Percentiles rank a stretch among this genome's conserved stretches.
Conservation (phyloP, 495 filamentous ascomycete species). For the Penicillium psychrofluorescens region DNA sequence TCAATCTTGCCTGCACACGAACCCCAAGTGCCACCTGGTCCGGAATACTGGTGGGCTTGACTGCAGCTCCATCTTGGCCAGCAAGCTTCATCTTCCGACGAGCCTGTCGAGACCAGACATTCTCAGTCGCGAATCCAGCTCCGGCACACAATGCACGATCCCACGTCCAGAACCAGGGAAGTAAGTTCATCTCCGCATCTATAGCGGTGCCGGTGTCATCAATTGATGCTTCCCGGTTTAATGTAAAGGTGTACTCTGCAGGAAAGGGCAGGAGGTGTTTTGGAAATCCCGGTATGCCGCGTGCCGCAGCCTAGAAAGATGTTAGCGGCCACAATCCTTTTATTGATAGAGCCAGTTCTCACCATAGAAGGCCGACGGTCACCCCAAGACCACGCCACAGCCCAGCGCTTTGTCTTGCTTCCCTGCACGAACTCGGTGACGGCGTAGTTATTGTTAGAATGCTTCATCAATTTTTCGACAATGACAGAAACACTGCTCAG, state of each 20-base stretch:
- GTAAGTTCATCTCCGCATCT: constrained; percentile 28
- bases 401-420: constrained; percentile 77
- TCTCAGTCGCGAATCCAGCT: constrained; percentile 48
- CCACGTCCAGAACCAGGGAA: constrained; percentile 50
- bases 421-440: constrained; percentile 77
- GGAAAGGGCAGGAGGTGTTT: constrained; percentile 56
- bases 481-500: constrained; percentile 60
- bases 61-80: constrained; percentile 10
- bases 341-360: constrained; percentile 2
- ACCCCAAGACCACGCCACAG: constrained; percentile 77
- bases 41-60: constrained; percentile 18
- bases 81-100: constrained; percentile 42
- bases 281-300: constrained; percentile 47
- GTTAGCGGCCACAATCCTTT: not conserved
- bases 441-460: constrained; percentile 69
- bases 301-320: constrained; percentile 39
- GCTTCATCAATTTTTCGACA: constrained; percentile 50
- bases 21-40: constrained; percentile 35
- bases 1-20: constrained; percentile 31
- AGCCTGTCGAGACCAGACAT: constrained; percentile 69
- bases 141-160: constrained; percentile 32
- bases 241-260: constrained; percentile 46
- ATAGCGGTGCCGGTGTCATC: constrained; percentile 23
- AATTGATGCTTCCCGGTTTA: constrained; percentile 16
- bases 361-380: constrained; percentile 58